Conservation (phyloP, 345 rosid species). For the Brassica nigra region DNA sequence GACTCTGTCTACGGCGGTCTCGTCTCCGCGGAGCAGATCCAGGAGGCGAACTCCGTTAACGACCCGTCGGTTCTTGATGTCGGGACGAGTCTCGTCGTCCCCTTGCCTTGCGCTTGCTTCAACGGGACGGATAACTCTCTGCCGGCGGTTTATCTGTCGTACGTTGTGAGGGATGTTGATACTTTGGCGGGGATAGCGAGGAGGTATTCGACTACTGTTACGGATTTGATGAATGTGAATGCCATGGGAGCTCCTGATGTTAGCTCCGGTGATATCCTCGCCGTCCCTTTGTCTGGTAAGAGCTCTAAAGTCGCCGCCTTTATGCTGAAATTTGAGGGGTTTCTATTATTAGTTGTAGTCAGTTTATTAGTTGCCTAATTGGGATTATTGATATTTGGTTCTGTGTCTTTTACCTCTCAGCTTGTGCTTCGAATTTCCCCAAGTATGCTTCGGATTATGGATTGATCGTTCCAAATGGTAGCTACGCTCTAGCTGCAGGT, state of each 20-base stretch:
- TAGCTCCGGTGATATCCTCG: constrained; percentile 77
- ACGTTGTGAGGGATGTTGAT: constrained; percentile 73
- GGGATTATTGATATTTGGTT: constrained; percentile 13
- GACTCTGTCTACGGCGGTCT: constrained; percentile 74
- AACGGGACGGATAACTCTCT: constrained; percentile 85
- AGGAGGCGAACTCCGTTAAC: constrained; percentile 77
- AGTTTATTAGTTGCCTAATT: background rate
- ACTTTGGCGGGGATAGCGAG: constrained; percentile 74
- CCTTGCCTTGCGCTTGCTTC: constrained; percentile 93
- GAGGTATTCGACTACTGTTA: constrained; percentile 72
- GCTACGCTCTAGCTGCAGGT: constrained; percentile 86
- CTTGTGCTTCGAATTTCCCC: constrained; percentile 92
- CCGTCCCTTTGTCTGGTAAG: constrained; percentile 86
- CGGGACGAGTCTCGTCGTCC: constrained; percentile 73
- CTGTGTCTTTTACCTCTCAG: constrained; percentile 42
- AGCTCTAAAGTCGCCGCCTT: background rate
- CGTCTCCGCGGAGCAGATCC: constrained; percentile 90
- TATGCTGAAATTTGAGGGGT: background rate
- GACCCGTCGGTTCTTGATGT: constrained; percentile 88
- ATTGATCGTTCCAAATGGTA: constrained; percentile 87
- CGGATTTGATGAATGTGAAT: constrained; percentile 98
- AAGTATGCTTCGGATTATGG: constrained; percentile 68
- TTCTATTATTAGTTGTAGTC: constrained; percentile 23
- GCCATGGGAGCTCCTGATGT: constrained; percentile 87
- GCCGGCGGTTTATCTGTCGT: constrained; percentile 88